These are phyloP conservation scores for Sporothrix luriei DNA, from an alignment of 2,329 filamentous ascomycete species.

Conservation along the genomic window DNA sequence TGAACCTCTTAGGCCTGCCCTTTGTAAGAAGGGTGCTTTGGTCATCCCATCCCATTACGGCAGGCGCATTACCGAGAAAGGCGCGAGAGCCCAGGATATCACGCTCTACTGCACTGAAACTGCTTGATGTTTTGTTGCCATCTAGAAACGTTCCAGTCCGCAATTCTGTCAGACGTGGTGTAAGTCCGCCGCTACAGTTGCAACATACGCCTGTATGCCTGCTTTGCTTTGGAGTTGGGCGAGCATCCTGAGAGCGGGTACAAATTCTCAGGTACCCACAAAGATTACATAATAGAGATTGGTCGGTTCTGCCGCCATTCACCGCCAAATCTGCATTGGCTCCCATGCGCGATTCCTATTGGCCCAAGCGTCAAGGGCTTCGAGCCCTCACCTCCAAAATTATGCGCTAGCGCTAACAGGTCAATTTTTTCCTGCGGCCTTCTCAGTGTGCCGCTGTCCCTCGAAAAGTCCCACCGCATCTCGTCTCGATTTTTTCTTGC, in stretches of 20 bases:
- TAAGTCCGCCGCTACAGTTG: neutral
- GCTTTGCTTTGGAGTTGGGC: neutral
- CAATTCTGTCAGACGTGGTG: neutral
- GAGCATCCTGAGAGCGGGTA: neutral
- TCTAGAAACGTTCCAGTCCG: too few species aligned
- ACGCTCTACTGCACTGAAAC: too few species aligned
- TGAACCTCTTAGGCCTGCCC: conserved; percentile 42
- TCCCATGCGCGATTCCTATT: conserved; percentile 2
- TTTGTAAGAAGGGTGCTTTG: neutral
- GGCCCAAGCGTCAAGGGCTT: conserved; percentile 22
- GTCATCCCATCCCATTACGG: neutral
- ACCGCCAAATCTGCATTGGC: neutral
- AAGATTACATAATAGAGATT: conserved; percentile 9
- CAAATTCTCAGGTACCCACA: neutral
- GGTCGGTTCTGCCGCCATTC: neutral
- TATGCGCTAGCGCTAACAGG: conserved; percentile 1
- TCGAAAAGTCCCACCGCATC: conserved; percentile 23
- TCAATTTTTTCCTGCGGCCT: conserved; percentile 26
- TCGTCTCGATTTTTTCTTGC: conserved; percentile 11
- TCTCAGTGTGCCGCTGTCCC: conserved; percentile 20
- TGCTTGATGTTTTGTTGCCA: too few species aligned
- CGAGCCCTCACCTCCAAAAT: conserved; percentile 29
- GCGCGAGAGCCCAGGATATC: neutral
- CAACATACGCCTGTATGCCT: neutral
- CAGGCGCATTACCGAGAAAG: neutral